Evolutionary conservation across 2,329 filamentous ascomycete genomes (phyloP).

Genomic region (Ramichloridium luteum): DNA sequence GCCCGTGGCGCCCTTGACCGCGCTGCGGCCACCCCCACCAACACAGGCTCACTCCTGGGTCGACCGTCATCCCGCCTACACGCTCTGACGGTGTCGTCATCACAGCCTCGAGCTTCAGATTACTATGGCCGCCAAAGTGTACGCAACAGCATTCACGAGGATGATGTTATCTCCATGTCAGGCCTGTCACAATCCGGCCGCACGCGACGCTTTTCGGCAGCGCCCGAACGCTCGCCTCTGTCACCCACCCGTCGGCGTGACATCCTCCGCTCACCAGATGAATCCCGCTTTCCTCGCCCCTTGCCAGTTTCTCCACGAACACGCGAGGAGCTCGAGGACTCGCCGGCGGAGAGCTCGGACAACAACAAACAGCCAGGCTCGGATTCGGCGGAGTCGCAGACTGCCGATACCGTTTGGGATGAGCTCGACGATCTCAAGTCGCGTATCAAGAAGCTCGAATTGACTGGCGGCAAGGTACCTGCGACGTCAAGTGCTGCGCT

Average conservation of each 20-base stretch:
- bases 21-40: background rate
- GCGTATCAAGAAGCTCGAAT: constrained; percentile 76
- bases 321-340: constrained; percentile 15
- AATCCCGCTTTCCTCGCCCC: constrained; percentile 15
- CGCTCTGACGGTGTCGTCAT: background rate
- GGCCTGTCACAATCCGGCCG: constrained; percentile 14
- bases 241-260: constrained; percentile 12
- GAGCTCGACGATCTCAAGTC: constrained; percentile 93
- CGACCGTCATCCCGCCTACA: background rate
- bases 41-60: background rate
- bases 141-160: constrained; percentile 2
- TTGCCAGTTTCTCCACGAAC: constrained; percentile 22
- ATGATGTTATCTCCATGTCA: constrained; percentile 9
- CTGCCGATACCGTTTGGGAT: constrained; percentile 90
- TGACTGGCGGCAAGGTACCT: constrained; percentile 70
- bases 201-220: constrained; percentile 10
- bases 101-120: background rate
- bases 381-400: constrained; percentile 78
- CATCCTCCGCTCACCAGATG: constrained; percentile 17
- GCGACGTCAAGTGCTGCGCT: constrained; percentile 70
- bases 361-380: constrained; percentile 37
- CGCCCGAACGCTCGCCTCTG: constrained; percentile 13
- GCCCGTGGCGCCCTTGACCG: background rate
- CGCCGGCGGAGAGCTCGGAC: constrained; percentile 30
- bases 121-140: constrained; percentile 2